Conservation (phyloP, 495 filamentous ascomycete genomes). For the Cercophora scortea region DNA sequence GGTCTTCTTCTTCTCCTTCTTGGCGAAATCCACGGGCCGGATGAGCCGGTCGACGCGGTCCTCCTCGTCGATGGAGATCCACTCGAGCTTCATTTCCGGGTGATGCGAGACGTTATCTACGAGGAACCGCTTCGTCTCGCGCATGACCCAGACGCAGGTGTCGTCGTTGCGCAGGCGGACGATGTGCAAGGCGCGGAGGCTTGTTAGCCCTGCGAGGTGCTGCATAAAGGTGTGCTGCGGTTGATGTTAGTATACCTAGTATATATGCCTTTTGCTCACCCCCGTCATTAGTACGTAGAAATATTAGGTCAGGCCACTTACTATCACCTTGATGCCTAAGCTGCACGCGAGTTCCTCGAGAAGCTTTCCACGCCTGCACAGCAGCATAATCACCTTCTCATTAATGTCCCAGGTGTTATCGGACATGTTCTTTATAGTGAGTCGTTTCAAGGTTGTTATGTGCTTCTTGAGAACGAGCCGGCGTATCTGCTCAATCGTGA, state of each 20-base stretch:
- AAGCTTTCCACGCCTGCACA: slow-evolving; percentile 37
- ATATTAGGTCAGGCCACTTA: slow-evolving; percentile 27
- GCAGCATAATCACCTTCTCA: slow-evolving; percentile 36
- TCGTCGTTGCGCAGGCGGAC: slow-evolving; percentile 43
- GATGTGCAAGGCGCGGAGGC: slow-evolving; percentile 46
- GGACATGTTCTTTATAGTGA: slow-evolving; percentile 45
- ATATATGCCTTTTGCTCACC: too few relatives aligned
- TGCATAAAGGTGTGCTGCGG: slow-evolving; percentile 45
- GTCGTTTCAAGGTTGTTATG: slow-evolving; percentile 27
- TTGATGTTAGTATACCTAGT: not conserved
- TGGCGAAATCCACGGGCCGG: slow-evolving; percentile 16
- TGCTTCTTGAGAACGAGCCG: slow-evolving; percentile 42
- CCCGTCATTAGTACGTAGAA: not conserved
- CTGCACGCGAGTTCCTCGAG: slow-evolving; percentile 48
- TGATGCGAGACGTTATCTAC: slow-evolving; percentile 46
- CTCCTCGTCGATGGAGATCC: slow-evolving; percentile 40
- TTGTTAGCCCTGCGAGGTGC: slow-evolving; percentile 33
- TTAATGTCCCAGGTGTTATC: slow-evolving; percentile 48
- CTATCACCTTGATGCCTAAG: slow-evolving; percentile 41
- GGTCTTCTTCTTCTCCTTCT: slow-evolving; percentile 16
- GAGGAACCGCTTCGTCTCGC: slow-evolving; percentile 43
- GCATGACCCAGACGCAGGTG: slow-evolving; percentile 37
- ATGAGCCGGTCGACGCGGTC: slow-evolving; percentile 35
- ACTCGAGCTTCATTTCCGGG: slow-evolving; percentile 44
- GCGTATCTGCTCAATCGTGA: slow-evolving; percentile 46